Base-by-base conservation (phyloP, 2,329 filamentous ascomycete genomes). In the Colletotrichum liaoningense region DNA sequence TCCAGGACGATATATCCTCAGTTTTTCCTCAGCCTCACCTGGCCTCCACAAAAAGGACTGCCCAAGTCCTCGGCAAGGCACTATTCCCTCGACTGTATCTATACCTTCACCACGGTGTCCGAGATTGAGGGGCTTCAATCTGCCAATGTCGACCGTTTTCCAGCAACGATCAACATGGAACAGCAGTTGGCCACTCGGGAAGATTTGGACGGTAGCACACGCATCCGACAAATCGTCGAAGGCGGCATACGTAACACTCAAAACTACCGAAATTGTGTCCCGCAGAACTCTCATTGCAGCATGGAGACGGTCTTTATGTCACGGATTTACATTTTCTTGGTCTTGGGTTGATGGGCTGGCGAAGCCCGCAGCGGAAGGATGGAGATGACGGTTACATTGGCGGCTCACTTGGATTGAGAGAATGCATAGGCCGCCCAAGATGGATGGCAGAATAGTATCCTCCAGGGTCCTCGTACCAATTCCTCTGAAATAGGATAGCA, bases 1-100 rank as follows among this genome's bases (percentile, higher is more conserved):
- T 22, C 35, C 65, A 57, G 38, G 56, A 73, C 35, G 67, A 70
- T 56, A 60, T 57, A 57, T 57, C 58, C 63, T 57, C 62, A 54
- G 35, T 30, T 49, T 46, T 52, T 68, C 52, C 60, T 28, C 22
- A 56, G 22, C 56, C 35, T 38, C 35, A 35, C 19, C 49, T 33
- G 24, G 7, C 42, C n/a, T 52, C 19, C 55, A 9, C 28, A 28
- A 49, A 46, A 60, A 49, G 30, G 38, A 38, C 35, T 28, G 52
- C 38, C 24, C 14, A 38, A 28, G 38, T n/a, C 24, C n/a, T 24
- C 11, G 26, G 46, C 42, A 24, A 8, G 12, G n/a, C 55, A 38
- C 26, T 26, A 26, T 14, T 28, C 54, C 5, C 33, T 30, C n/a
- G 12, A 30, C 19, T 30, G 22, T 26, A 46, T 33, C 46, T n/a